Percentiles rank a stretch among this genome's conserved stretches.
These are phyloP conservation scores for Zangia roseola DNA, from an alignment of 768 basidiomycete genomes.

Conservation along the genomic window DNA sequence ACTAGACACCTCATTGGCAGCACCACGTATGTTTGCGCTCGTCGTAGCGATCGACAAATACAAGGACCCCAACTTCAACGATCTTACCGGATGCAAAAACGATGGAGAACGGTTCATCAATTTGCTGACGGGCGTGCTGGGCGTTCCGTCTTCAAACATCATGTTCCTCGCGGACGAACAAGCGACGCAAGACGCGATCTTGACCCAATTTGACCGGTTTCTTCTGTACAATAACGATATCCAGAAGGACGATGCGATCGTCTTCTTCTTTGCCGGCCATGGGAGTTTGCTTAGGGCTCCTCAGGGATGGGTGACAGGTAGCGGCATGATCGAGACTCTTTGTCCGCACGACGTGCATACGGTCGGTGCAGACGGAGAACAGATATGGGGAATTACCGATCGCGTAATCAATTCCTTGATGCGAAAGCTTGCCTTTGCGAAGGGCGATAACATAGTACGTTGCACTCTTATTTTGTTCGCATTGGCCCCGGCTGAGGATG, in stretches of 20 bases:
- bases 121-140: slow-evolving; percentile 11
- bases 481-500: not conserved
- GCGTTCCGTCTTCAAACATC: slow-evolving; percentile 12
- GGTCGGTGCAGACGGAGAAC: not conserved
- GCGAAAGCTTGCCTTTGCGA: slow-evolving; percentile 15
- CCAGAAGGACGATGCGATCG: slow-evolving; percentile 14
- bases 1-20: not conserved
- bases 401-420: slow-evolving; percentile 12
- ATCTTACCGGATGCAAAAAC: slow-evolving; percentile 18
- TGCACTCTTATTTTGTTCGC: not conserved
- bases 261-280: slow-evolving; percentile 22
- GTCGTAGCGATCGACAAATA: slow-evolving; percentile 17
- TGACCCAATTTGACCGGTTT: slow-evolving; percentile 7
- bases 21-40: slow-evolving; percentile 18
- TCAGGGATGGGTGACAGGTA: slow-evolving; percentile 17
- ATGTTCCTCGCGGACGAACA: slow-evolving; percentile 12
- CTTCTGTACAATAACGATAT: slow-evolving; percentile 8
- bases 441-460: slow-evolving; percentile 20
- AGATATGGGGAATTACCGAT: slow-evolving; percentile 15
- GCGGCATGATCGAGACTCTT: slow-evolving; percentile 12
- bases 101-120: slow-evolving; percentile 15
- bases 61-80: rapidly evolving
- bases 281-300: slow-evolving; percentile 10
- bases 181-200: slow-evolving; percentile 11
- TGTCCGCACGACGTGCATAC: slow-evolving; percentile 11